Base-by-base conservation (phyloP, 2,329 filamentous ascomycete genomes). In the Biscogniauxia marginata region DNA sequence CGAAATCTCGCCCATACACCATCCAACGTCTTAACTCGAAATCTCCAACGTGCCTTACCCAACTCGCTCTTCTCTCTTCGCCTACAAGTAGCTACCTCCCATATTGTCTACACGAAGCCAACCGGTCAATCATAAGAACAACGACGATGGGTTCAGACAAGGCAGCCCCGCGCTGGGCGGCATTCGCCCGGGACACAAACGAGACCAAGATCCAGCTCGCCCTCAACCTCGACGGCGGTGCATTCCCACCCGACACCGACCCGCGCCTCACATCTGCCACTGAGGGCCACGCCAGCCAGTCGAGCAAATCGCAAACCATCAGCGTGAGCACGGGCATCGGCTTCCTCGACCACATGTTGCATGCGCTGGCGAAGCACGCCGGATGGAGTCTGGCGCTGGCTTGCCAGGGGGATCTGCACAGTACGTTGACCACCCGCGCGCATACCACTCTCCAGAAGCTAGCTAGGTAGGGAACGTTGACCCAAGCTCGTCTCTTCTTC, bases 341-440 rank as follows among this genome's bases (percentile, higher is more conserved):
- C 57, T 99, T 99, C 76, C 82, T 99, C 55, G 95, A 99, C 78
- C 95, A 99, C 80, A 98, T 99, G 93, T 83, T 98, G 50, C 95
- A 99, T 75, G 95, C 95, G 5, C 83, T 98, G 54, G 90, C 95
- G 50, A 98, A 99, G 77, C 95, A 99, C 76, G 87, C 90, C 5
- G 93, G 95, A 61, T 98, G 93, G 95, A 95, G 89, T 77, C 76
- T 99, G 66, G 86, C 86, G 25, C 79, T 99, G 55, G 81, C 85
- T 62, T 96, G 91, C 75, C 84, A 88, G 73, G 95, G 95, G 53
- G 95, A 99, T 76, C 77, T 98, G 52, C 90, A 96, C 79, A 96
- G 90, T 93, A 76, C 63, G 85, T 82, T 19, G 21, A 39, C 30
- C 30, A 16, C 30, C 13, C 30, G 30, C 30, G 30, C 30, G 30